Conservation (phyloP, 768 basidiomycete genomes). For the Boletus coccyginus region DNA sequence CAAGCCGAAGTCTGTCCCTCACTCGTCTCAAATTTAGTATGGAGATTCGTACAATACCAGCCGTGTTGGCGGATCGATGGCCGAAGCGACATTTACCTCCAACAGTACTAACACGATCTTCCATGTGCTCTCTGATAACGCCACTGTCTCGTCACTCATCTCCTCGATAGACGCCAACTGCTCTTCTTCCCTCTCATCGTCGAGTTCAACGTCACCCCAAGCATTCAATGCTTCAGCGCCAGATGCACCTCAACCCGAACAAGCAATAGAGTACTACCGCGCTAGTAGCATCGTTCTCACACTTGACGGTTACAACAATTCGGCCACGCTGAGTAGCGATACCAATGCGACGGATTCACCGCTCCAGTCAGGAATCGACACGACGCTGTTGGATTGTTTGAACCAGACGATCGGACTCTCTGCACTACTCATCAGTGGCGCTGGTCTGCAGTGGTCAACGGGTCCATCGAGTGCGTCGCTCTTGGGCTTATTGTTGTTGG, state of each 20-base stretch:
- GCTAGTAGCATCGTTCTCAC: constrained; percentile 61
- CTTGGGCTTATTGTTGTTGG: constrained; percentile 13
- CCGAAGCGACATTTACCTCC: constrained; percentile 40
- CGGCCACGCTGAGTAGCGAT: constrained; percentile 42
- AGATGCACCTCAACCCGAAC: constrained; percentile 41
- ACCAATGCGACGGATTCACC: constrained; percentile 43
- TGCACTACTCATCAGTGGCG: constrained; percentile 52
- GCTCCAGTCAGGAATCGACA: constrained; percentile 51
- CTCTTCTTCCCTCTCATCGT: constrained; percentile 34
- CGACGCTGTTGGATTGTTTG: constrained; percentile 49
- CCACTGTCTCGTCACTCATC: constrained; percentile 44
- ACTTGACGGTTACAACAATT: constrained; percentile 67
- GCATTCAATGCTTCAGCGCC: constrained; percentile 31
- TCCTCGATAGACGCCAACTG: constrained; percentile 43
- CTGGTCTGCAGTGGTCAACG: constrained; percentile 11
- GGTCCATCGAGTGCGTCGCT: constrained; percentile 3
- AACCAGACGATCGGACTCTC: constrained; percentile 60
- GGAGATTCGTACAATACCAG: constrained; percentile 42
- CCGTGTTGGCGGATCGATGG: constrained; percentile 48
- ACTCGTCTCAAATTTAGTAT: constrained; percentile 37
- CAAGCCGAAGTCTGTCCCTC: neutral
- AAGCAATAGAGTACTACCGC: constrained; percentile 67
- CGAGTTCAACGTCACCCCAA: constrained; percentile 31
- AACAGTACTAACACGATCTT: constrained; percentile 40
- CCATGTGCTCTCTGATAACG: constrained; percentile 47